Percentiles rank a stretch among this genome's conserved stretches.
Conservation (phyloP, 257 asterid genomes). For the Plantago elongata region DNA sequence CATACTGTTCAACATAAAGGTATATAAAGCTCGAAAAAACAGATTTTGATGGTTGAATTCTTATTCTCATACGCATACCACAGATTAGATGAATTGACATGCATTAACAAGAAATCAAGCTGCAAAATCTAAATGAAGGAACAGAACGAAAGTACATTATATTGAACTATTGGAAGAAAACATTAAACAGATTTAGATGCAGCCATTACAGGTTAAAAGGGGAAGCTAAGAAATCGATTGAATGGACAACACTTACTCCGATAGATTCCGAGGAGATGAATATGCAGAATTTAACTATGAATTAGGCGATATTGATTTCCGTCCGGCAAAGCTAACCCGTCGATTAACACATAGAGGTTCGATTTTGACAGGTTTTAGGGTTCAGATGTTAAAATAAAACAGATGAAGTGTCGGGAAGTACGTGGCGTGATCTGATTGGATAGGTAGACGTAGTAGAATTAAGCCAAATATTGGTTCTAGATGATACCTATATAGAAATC, state of each 20-base stretch:
- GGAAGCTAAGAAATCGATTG: background rate
- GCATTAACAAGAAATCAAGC: no score
- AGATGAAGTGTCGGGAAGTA: slow-evolving; percentile 20
- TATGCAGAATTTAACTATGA: slow-evolving; percentile 7
- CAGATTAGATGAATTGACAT: no score
- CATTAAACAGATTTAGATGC: no score
- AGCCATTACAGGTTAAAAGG: no score
- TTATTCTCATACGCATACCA: no score
- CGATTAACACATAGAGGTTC: slow-evolving; percentile 3
- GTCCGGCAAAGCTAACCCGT: background rate
- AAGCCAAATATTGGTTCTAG: background rate
- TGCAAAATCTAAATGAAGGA: no score
- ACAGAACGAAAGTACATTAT: no score
- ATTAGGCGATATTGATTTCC: background rate
- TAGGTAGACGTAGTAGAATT: background rate
- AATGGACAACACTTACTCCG: slow-evolving; percentile 19
- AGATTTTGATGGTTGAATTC: no score
- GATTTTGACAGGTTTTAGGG: slow-evolving; percentile 16
- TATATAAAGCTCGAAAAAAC: no score
- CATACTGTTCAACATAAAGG: no score
- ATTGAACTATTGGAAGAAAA: no score
- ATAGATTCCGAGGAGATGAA: slow-evolving; percentile 2
- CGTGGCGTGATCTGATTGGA: slow-evolving; percentile 20
- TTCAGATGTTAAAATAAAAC: background rate
- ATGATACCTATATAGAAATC: no score